phyloP scores from a whole-genome alignment of 257 asterid species.

The Osmanthus fragrans region DNA sequence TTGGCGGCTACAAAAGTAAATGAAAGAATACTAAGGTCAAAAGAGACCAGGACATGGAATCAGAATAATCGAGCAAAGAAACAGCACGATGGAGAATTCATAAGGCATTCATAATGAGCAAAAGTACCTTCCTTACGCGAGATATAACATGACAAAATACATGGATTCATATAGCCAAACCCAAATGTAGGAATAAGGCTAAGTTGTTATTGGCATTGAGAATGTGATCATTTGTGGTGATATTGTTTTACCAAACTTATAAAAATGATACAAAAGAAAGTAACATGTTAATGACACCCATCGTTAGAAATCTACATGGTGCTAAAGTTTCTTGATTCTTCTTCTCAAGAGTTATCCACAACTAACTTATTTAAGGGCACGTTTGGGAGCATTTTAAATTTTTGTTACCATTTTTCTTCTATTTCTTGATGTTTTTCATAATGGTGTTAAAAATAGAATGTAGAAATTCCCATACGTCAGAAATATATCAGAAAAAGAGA shows the following conservation, averaged over 20 bases:
- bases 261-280: background rate
- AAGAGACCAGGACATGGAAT: background rate
- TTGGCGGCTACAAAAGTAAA: background rate
- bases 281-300: background rate
- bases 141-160: background rate
- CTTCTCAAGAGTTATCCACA: background rate
- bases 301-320: background rate
- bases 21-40: background rate
- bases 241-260: background rate
- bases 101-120: background rate
- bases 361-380: background rate
- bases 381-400: background rate
- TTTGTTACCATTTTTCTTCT: too few species aligned
- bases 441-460: background rate
- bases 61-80: background rate
- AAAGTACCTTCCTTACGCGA: background rate
- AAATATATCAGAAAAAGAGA: background rate
- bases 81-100: background rate
- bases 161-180: background rate
- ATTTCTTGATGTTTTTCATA: background rate
- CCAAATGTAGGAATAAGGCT: background rate
- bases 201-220: background rate
- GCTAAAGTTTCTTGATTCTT: background rate
- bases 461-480: background rate
- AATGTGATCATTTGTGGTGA: background rate